A percentile compares a stretch with the other conserved stretches of the same genome.
phyloP scores from a whole-genome alignment of 345 rosid species.

The Citropsis articulata region DNA sequence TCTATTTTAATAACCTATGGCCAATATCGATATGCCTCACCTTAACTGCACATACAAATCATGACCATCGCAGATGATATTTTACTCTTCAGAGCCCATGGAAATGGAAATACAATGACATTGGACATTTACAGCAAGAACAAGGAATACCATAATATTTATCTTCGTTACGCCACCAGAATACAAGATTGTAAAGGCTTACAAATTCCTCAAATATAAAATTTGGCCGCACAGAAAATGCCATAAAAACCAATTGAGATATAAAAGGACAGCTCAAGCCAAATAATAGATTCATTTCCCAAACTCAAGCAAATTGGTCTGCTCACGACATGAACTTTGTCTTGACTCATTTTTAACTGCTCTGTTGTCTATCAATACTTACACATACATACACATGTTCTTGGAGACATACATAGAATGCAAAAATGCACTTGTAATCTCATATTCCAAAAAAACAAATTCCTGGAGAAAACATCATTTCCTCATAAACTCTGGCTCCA shows the following conservation, averaged over 20 bases:
- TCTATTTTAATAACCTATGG: background rate
- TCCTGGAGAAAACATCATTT: background rate
- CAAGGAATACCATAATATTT: background rate
- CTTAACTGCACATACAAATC: background rate
- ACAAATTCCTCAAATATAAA: background rate
- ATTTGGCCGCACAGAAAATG: background rate
- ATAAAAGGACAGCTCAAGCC: background rate
- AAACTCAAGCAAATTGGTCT: background rate
- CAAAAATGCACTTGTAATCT: background rate
- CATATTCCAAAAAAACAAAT: too few species aligned
- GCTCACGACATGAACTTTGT: background rate
- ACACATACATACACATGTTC: background rate
- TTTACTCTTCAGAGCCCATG: background rate
- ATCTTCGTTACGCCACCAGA: background rate
- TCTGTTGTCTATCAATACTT: background rate
- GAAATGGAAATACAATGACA: background rate
- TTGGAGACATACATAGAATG: background rate
- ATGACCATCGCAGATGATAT: background rate
- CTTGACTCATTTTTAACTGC: background rate
- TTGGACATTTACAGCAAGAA: background rate
- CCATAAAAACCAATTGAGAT: background rate
- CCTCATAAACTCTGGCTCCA: background rate
- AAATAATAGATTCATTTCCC: background rate
- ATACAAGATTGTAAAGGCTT: background rate
- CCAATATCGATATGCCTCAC: too few species aligned